Percentiles rank a stretch among this genome's conserved stretches.
These are phyloP conservation scores for Mycena sp. DNA, from an alignment of 1,284 basidiomycete species.

Conservation along the genomic window DNA sequence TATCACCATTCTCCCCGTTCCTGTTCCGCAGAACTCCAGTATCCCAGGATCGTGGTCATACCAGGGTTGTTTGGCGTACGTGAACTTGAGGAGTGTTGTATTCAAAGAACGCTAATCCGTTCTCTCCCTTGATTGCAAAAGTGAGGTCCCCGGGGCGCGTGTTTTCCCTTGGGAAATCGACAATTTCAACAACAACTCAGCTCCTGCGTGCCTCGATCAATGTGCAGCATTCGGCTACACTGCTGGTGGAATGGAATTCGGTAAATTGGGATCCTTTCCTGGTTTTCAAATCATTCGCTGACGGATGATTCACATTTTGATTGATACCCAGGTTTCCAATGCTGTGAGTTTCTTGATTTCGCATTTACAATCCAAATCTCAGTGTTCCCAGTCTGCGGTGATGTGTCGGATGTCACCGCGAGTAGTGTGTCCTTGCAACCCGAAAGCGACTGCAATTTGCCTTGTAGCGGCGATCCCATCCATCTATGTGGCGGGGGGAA, in stretches of 20 bases:
- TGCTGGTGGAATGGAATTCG: conserved; percentile 69
- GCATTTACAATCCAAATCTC: conserved; percentile 35
- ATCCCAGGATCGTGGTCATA: conserved; percentile 72
- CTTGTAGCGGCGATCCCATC: conserved; percentile 73
- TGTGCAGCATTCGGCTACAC: conserved; percentile 73
- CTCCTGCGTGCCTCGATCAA: conserved; percentile 65
- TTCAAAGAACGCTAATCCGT: background rate
- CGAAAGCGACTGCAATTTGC: conserved; percentile 61
- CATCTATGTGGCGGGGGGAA: conserved; percentile 69
- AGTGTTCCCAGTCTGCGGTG: conserved; percentile 81
- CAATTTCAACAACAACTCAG: conserved; percentile 67
- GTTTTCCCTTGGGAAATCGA: conserved; percentile 69
- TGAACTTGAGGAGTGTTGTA: background rate
- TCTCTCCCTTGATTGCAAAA: too few relatives aligned
- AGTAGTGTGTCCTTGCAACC: conserved; percentile 45
- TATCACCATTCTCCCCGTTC: conserved; percentile 57
- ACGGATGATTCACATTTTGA: background rate
- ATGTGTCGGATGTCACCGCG: conserved; percentile 58
- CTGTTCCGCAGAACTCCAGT: conserved; percentile 58
- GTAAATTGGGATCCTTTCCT: conserved; percentile 12
- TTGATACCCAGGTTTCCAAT: background rate
- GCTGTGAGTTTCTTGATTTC: background rate
- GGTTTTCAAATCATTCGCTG: background rate
- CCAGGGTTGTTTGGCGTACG: conserved; percentile 71
- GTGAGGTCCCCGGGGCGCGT: conserved; percentile 47